Base-by-base conservation (phyloP, 1,284 basidiomycete species). In the Sporisorium graminicola region DNA sequence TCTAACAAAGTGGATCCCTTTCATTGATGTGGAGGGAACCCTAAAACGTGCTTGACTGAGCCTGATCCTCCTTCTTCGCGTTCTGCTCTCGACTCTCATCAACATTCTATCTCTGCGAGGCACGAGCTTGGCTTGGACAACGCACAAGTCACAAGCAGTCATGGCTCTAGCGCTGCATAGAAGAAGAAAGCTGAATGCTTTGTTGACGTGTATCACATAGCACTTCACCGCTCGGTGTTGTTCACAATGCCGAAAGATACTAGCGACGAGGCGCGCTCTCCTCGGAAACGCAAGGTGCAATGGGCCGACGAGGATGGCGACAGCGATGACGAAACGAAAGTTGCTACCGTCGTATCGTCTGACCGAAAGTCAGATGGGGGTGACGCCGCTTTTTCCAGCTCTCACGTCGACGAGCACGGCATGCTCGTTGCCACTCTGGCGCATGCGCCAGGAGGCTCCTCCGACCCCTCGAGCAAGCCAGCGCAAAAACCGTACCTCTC, bases 281-380 rank as follows among this genome's bases (percentile, higher is more conserved):
- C 59, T 1, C 69, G 69, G 51, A 75, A 75, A 44, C 66, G 73
- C 47, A 77, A 69, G 44, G 74, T 77, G 26, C 74, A 77, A 35
- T 77, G 74, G 74, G 65, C 74, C 2, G 74, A 77, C 31, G 58
- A 72, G 27, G 60, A 73, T 13, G 53, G 60, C 26, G 53, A 16
- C 29, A 31, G 29, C 1, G 27, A 31, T 1, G 49, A 62, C 20
- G 24, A 31, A 6, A 57, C 62, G 2, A 22, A 49, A 20, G 51
- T 62, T 6, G 54, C 40, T 0, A 47, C 56, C 0, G 5, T 14
- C 2, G 43, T 52, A 20, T 3, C 9, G 3, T 13, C 26, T 3
- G 29, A 43, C 5, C n/a, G 10, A 7, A 37, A 26, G 9, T 4
- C 2, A 18, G 44, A 29, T 29, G 29, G 24, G 1, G 18, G 40